Evolutionary conservation across 139 green algal genomes (phyloP).

Genomic region (Bryopsis sp.): DNA sequence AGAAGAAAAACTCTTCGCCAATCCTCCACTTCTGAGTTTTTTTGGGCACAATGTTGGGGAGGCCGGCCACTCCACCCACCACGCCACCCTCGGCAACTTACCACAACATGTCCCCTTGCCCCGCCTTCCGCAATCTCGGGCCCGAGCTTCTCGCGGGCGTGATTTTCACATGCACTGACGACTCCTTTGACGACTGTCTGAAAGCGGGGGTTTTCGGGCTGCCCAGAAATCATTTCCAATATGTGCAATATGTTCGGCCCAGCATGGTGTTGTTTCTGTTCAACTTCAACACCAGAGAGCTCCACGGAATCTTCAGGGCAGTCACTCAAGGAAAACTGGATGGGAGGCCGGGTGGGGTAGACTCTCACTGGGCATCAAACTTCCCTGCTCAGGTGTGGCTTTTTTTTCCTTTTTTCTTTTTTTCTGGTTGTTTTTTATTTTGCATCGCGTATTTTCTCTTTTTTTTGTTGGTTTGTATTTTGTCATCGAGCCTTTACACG

Average conservation of each 20-base stretch:
- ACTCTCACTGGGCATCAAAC: background rate
- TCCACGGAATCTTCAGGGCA: slow-evolving; percentile 11
- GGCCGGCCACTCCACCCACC: background rate
- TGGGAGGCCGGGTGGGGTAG: background rate
- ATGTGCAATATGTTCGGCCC: slow-evolving; percentile 12
- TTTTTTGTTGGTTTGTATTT: too few species aligned
- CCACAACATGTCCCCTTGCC: background rate
- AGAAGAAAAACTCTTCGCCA: too few species aligned
- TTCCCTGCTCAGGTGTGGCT: slow-evolving; percentile 14
- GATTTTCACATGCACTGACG: slow-evolving; percentile 10
- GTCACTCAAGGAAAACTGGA: slow-evolving; percentile 5
- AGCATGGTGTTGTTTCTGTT: slow-evolving; percentile 15
- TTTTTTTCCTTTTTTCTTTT: too few species aligned
- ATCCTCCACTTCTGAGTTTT: too few species aligned
- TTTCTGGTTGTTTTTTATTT: too few species aligned
- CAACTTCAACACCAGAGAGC: slow-evolving; percentile 10
- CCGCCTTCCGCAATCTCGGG: slow-evolving; percentile 8
- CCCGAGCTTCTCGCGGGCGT: slow-evolving; percentile 3
- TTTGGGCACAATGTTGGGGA: too few species aligned
- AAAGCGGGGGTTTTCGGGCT: slow-evolving; percentile 9
- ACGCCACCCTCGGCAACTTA: background rate
- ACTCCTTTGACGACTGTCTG: slow-evolving; percentile 11
- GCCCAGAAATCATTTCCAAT: slow-evolving; percentile 6
- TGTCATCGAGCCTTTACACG: too few species aligned
- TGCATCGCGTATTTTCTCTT: too few species aligned